Evolutionary conservation across 176 grass and related monocot species (phyloP).

Genomic region (Puya raimondii): DNA sequence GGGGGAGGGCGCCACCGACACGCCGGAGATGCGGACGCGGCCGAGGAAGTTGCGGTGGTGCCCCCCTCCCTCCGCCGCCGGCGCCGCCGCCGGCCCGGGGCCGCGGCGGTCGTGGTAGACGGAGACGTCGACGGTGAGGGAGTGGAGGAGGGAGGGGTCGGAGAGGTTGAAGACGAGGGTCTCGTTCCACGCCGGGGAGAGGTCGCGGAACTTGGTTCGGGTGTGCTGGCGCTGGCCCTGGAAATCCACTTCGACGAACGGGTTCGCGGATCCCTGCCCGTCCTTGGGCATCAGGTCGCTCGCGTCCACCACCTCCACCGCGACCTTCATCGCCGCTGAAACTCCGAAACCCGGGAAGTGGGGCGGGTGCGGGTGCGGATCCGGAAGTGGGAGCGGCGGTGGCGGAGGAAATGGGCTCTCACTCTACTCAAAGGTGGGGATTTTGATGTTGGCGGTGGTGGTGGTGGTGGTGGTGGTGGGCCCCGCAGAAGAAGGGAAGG

Average conservation of each 20-base stretch:
- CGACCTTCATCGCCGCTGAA: constrained; percentile 31
- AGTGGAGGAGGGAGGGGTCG: constrained; percentile 22
- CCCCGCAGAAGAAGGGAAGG: too few species aligned
- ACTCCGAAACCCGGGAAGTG: too few species aligned
- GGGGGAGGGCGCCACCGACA: constrained; percentile 6
- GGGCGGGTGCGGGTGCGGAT: too few species aligned
- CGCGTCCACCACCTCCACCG: constrained; percentile 34
- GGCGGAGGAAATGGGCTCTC: too few species aligned
- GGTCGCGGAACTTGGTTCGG: constrained; percentile 29
- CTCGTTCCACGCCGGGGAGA: constrained; percentile 35
- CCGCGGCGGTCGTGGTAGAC: constrained; percentile 19
- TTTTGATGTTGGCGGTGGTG: too few species aligned
- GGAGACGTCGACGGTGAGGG: constrained; percentile 22
- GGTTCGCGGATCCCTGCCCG: constrained; percentile 28
- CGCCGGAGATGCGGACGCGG: constrained; percentile 27
- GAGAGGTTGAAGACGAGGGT: constrained; percentile 28
- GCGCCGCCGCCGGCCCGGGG: background rate
- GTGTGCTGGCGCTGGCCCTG: constrained; percentile 38
- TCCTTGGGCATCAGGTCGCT: constrained; percentile 35
- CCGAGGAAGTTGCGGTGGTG: constrained; percentile 29
- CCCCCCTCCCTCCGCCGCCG: background rate
- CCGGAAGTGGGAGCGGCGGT: too few species aligned
- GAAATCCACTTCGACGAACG: constrained; percentile 38
- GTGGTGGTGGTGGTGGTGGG: too few species aligned
- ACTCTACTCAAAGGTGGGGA: too few species aligned